Percentiles rank a stretch among this genome's conserved stretches.
phyloP scores from a whole-genome alignment of 805 yeast species.

The Candida anglica region DNA sequence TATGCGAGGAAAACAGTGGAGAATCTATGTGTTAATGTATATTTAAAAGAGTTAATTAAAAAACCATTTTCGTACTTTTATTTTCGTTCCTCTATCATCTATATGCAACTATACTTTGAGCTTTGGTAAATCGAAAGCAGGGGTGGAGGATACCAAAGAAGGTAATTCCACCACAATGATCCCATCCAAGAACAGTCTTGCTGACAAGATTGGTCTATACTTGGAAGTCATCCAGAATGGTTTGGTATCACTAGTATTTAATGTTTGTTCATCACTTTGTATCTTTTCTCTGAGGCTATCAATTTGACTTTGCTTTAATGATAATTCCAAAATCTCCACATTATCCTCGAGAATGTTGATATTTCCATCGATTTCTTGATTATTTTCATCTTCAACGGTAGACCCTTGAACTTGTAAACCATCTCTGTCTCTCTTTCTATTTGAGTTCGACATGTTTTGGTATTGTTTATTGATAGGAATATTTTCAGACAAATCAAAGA shows the following conservation, averaged over 20 bases:
- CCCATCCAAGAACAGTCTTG: constrained; percentile 47
- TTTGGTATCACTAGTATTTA: constrained; percentile 25
- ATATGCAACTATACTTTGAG: constrained; percentile 37
- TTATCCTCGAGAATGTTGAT: constrained; percentile 20
- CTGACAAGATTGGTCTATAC: constrained; percentile 68
- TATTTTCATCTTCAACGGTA: constrained; percentile 17
- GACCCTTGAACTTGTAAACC: constrained; percentile 34
- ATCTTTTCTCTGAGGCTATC: constrained; percentile 36
- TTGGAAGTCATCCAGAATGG: constrained; percentile 75
- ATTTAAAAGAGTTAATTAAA: no score
- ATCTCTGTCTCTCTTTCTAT: constrained; percentile 41
- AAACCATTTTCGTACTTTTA: not conserved
- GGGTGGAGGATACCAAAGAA: constrained; percentile 28
- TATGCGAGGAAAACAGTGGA: no score
- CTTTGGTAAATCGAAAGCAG: constrained; percentile 64
- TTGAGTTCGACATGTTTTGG: constrained; percentile 16
- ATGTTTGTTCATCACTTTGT: constrained; percentile 31
- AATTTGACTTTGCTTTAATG: constrained; percentile 27
- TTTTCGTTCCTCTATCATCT: not conserved
- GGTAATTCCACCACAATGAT: constrained; percentile 63
- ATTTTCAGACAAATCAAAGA: constrained; percentile 60
- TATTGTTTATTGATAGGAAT: constrained; percentile 41
- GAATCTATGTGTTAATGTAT: no score
- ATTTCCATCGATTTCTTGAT: constrained; percentile 14
- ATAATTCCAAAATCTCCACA: constrained; percentile 15